A percentile compares a stretch with the other conserved stretches of the same genome.
These are phyloP conservation scores for Nigrograna mackinnonii DNA, from an alignment of 2,329 filamentous ascomycete genomes.

Conservation along the genomic window DNA sequence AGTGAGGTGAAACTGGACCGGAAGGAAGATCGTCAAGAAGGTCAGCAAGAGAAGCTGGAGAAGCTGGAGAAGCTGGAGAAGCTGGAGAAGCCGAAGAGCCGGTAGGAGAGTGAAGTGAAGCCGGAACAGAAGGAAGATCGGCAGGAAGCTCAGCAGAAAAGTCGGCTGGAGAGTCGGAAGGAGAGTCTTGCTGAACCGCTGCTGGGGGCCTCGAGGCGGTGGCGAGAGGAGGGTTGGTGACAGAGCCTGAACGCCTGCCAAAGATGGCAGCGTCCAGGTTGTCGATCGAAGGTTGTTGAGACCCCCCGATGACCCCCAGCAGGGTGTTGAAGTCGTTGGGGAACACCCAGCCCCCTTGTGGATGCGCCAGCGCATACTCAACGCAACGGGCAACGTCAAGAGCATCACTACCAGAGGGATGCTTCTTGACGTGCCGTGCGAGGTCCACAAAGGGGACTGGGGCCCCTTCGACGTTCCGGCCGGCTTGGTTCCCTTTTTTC, in stretches of 20 bases:
- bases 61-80: conserved; percentile 6
- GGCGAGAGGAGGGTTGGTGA: background rate
- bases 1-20: no score
- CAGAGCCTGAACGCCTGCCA: no score
- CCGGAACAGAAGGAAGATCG: background rate
- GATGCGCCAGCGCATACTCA: background rate
- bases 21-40: no score
- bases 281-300: background rate
- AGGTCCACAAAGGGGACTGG: background rate
- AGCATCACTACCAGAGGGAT: conserved; percentile 1
- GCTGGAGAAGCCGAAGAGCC: background rate
- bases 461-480: background rate
- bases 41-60: no score
- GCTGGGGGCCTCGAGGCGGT: background rate
- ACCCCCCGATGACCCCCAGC: background rate
- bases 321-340: conserved; percentile 2
- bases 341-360: conserved; percentile 1
- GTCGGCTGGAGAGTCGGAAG: conserved; percentile 17
- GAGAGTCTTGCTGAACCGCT: conserved; percentile 21
- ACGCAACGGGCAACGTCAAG: conserved; percentile 5
- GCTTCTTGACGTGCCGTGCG: background rate
- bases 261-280: background rate
- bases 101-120: background rate
- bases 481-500: background rate
- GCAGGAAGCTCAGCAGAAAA: no score